phyloP scores from a whole-genome alignment of 139 green algal species.

The Chlorella sp. region DNA sequence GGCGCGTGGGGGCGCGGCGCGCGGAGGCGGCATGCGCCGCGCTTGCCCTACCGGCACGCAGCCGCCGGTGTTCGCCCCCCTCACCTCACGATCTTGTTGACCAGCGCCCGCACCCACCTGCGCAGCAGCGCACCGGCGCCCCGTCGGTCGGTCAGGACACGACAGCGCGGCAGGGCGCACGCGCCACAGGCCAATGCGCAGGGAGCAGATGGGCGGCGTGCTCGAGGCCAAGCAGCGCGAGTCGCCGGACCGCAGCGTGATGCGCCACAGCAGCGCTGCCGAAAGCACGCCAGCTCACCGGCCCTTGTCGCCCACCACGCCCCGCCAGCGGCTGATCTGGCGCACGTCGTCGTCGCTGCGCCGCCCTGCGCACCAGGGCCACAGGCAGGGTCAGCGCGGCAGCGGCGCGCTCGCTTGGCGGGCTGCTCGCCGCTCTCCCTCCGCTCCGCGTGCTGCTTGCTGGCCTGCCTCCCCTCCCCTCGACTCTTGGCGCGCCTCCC shows the following conservation, averaged over 20 bases:
- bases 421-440: no score
- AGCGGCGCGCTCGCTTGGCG: no score
- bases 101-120: conserved; percentile 46
- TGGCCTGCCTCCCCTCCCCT: no score
- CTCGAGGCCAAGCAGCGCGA: not conserved
- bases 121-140: not conserved
- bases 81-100: conserved; percentile 45
- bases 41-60: no score
- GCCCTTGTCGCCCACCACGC: conserved; percentile 58
- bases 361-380: conserved; percentile 30
- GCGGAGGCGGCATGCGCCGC: not conserved
- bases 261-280: not conserved
- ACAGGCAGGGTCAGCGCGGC: no score
- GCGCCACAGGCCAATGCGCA: not conserved
- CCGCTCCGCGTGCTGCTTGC: no score
- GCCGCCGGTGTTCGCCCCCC: not conserved
- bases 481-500: no score
- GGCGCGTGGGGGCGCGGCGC: not conserved
- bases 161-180: not conserved
- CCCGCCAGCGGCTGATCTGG: conserved; percentile 62
- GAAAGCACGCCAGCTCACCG: conserved; percentile 3
- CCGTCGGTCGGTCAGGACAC: no score
- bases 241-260: not conserved
- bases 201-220: not conserved
- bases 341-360: conserved; percentile 53